Base-by-base conservation (phyloP, 2,329 filamentous ascomycete species). In the Blastomyces parvus region DNA sequence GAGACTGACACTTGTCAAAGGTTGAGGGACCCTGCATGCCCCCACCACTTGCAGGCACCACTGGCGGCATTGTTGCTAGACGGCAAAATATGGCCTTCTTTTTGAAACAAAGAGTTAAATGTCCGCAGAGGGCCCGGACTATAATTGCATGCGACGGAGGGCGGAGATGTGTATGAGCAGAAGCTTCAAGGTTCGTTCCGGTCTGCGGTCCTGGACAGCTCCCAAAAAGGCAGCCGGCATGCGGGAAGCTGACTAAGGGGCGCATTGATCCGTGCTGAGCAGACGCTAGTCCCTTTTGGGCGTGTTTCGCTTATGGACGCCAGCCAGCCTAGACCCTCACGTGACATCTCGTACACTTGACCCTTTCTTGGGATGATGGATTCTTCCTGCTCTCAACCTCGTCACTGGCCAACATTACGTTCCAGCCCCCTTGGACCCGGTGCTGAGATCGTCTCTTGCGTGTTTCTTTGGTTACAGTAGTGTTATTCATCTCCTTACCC, bases 1-100 rank as follows among this genome's bases (percentile, higher is more conserved):
- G 60, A 59, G 57, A 71, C 82, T 65, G 81, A 89, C 87, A 81
- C 77, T 90, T 90, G 75, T 90, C 87, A 68, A 88, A 81, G 64
- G 85, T 87, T 58, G 86, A 88, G 64, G 86, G 87, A 67, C 84
- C 87, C 67, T 77, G 78, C 66, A 76, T 75, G 59, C 77, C 77
- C 60, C 77, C 75, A 65, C 76, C 77, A 62, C 74, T 74, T 69
- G 83, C 80, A 67, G 80, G 80, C 70, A 83, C 83, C 71, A 86
- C 79, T 57, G 80, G 77, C 64, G 83, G 83, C 83, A 86, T 86
- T 62, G 64, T 77, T 70, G 36, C 27, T 64, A 50, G 33, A 27
- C n/a, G 27, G 19, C n/a, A 64, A 19, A 27, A n/a, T 42, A 13
- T 30, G 30, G 27, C 36, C 33, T 42, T 25, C 25, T 40, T 30